Conservation (phyloP, 768 basidiomycete species). For the Termitomyces sp. region DNA sequence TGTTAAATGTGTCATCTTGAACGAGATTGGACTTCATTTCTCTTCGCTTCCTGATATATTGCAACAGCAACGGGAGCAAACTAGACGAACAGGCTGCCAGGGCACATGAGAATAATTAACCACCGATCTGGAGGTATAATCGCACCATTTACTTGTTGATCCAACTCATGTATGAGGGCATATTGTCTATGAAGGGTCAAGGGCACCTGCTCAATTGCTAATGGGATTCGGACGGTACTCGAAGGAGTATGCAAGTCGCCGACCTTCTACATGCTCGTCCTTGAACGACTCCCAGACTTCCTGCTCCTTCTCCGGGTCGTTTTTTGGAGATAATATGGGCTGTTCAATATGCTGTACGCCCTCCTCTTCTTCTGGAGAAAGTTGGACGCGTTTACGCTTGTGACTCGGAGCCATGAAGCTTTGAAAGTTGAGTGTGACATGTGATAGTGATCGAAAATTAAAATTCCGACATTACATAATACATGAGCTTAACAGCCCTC, state of each 20-base stretch:
- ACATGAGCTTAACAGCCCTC: too few species aligned
- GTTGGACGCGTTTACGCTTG: constrained; percentile 48
- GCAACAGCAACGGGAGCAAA: constrained; percentile 40
- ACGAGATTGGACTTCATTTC: not conserved
- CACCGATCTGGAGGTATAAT: constrained; percentile 8
- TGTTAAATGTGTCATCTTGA: not conserved
- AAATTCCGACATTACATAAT: too few species aligned
- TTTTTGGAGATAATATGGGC: constrained; percentile 11
- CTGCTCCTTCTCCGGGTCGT: constrained; percentile 45
- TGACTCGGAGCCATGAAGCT: constrained; percentile 23
- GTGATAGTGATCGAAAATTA: not conserved
- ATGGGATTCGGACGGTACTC: constrained; percentile 1
- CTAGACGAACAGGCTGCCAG: constrained; percentile 34
- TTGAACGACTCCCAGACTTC: constrained; percentile 73
- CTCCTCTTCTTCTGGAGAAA: constrained; percentile 27
- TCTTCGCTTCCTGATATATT: constrained; percentile 38
- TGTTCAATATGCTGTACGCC: constrained; percentile 21
- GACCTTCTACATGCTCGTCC: constrained; percentile 80
- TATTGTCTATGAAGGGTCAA: constrained; percentile 70
- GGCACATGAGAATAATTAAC: not conserved
- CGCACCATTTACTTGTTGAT: constrained; percentile 59
- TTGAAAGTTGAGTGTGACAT: not conserved
- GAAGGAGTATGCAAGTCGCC: constrained; percentile 8
- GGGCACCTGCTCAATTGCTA: constrained; percentile 79
- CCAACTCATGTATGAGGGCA: constrained; percentile 68